Conservation (phyloP, 2,329 filamentous ascomycete species). For the Alternaria brassicicola region DNA sequence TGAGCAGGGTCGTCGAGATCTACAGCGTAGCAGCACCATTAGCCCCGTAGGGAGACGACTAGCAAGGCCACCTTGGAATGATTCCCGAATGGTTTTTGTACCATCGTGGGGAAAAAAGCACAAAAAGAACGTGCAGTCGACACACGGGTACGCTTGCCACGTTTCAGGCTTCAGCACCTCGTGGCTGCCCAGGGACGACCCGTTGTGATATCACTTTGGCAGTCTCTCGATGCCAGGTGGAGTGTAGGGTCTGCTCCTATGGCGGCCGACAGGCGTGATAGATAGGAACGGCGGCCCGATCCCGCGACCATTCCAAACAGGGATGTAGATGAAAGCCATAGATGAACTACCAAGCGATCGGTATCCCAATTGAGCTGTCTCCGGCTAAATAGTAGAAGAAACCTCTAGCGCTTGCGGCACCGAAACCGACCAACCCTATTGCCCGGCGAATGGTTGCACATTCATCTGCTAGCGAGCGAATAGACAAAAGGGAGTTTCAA, state of each 20-base stretch:
- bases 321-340: conserved; percentile 3
- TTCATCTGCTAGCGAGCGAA: neutral
- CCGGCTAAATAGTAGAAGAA: neutral
- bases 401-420: neutral
- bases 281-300: neutral
- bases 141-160: neutral
- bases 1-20: conserved; percentile 5
- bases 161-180: neutral
- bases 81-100: neutral
- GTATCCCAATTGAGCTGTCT: conserved; percentile 6
- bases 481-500: neutral
- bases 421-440: neutral
- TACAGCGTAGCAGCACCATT: conserved; percentile 1
- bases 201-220: neutral
- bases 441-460: neutral
- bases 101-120: neutral
- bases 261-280: neutral
- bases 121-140: conserved; percentile 1
- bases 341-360: conserved; percentile 6
- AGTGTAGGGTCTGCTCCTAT: neutral
- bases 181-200: neutral
- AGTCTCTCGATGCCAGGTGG: neutral
- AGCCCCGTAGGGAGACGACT: neutral
- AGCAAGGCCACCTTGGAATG: conserved; percentile 1
- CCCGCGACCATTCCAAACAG: neutral